Evolutionary conservation across 306 rosid genomes (phyloP).

Genomic region (Canavalia ensiformis): DNA sequence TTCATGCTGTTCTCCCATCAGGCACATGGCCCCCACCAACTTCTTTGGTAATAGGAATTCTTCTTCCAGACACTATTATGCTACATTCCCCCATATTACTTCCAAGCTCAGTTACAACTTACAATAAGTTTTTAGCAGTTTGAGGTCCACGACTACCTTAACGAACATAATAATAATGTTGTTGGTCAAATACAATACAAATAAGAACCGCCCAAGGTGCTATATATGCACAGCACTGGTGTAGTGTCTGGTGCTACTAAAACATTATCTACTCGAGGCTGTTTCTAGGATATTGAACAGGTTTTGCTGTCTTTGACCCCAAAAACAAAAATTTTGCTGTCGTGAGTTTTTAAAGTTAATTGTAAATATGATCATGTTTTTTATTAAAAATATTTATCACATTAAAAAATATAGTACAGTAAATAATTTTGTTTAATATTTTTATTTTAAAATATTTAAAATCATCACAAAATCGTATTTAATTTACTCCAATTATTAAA

Average conservation of each 20-base stretch:
- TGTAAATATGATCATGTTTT: too few relatives aligned
- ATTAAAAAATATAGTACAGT: too few relatives aligned
- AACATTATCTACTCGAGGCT: neutral
- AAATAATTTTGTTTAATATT: too few relatives aligned
- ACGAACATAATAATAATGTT: conserved; percentile 22
- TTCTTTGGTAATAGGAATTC: neutral
- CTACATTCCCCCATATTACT: neutral
- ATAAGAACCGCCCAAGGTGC: conserved; percentile 49
- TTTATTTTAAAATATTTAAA: too few relatives aligned
- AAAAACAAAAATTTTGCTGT: too few relatives aligned
- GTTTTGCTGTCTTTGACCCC: too few relatives aligned
- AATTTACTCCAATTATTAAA: neutral
- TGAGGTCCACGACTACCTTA: conserved; percentile 14
- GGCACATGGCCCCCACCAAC: conserved; percentile 54
- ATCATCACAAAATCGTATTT: neutral
- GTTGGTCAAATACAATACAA: conserved; percentile 48
- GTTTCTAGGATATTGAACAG: neutral
- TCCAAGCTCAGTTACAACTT: too few relatives aligned
- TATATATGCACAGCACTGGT: neutral
- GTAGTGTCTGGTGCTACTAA: conserved; percentile 17
- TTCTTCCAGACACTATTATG: conserved; percentile 21
- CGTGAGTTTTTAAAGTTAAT: too few relatives aligned
- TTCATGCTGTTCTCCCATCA: conserved; percentile 39
- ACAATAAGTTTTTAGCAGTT: neutral
- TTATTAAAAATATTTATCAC: too few relatives aligned